Base-by-base conservation (phyloP, 2,329 filamentous ascomycete species). In the Trichoderma harzianum region DNA sequence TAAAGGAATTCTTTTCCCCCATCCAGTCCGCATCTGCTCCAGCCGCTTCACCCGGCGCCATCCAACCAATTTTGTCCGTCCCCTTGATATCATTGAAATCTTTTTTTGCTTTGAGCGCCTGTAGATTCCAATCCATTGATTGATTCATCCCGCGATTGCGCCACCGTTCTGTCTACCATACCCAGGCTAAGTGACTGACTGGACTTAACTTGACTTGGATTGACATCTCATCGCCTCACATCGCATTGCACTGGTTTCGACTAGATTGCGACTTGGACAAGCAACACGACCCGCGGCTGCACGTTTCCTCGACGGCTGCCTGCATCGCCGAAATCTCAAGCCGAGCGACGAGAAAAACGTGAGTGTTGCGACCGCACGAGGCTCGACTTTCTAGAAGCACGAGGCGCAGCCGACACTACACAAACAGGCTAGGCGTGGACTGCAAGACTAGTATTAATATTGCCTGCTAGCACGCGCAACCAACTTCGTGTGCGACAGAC, bases 301-400 rank as follows among this genome's bases (percentile, higher is more conserved):
- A 71, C 71, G 53, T 67, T 66, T 71, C 68, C 71, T 57, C 28
- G 53, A n/a, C 71, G 71, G 71, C 68, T 24, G 63, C 67, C 28
- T 67, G 68, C 71, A 71, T 72, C 68, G 39, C 68, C 43, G 51
- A 62, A 57, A 57, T 60, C 68, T 70, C 30, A 39, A 47, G 60
- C 43, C 58, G n/a, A 14, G 8, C 7, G 32, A 58, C 43, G 32
- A 43, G 7, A 39, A 53, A 62, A 55, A 58, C 32, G 36, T 32
- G 65, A 26, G 55, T 18, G 63, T 51, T 36, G 70, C 63, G 43
- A 53, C 60, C 10, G 39, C 53, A 18, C 57, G 28, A 65, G 70
- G 65, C 58, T 65, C 43, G 53, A 51, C 18, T 65, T 61, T 72
- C 71, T 72, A 72, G 71, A 72, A 72, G 71, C 71, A 69, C 70